These are phyloP conservation scores for Breynia disticha DNA, from an alignment of 441 rosid species.

Conservation along the genomic window DNA sequence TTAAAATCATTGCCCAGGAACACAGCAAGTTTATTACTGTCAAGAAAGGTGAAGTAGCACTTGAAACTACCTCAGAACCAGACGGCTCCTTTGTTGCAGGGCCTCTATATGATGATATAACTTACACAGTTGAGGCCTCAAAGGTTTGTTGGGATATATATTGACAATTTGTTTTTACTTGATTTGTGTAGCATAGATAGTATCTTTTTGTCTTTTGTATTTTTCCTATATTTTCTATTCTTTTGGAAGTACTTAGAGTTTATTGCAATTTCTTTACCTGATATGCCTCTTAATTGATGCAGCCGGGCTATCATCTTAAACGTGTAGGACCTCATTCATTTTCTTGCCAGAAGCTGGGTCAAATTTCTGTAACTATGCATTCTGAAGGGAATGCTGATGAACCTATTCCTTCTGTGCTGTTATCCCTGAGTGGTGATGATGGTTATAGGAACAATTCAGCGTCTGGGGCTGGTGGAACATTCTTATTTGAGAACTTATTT, in stretches of 20 bases:
- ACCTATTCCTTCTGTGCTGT: conserved; percentile 61
- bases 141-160: conserved; percentile 52
- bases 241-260: not conserved
- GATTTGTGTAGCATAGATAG: no score
- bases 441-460: conserved; percentile 92
- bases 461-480: conserved; percentile 67
- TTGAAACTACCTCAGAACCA: conserved; percentile 57
- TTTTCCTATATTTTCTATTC: not conserved
- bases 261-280: conserved; percentile 10
- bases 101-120: conserved; percentile 81
- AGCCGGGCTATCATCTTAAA: conserved; percentile 92
- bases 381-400: conserved; percentile 54
- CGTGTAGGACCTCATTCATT: conserved; percentile 62
- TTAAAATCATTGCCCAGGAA: conserved; percentile 51
- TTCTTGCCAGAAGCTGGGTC: conserved; percentile 93
- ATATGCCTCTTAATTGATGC: conserved; percentile 31
- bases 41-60: conserved; percentile 53
- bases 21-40: conserved; percentile 53
- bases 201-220: not conserved
- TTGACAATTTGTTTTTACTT: not conserved
- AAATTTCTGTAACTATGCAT: conserved; percentile 57
- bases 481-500: conserved; percentile 78
- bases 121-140: conserved; percentile 64
- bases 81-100: conserved; percentile 83
- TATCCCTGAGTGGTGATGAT: conserved; percentile 95